phyloP scores from a whole-genome alignment of 768 basidiomycete genomes.

The Russula foetens region DNA sequence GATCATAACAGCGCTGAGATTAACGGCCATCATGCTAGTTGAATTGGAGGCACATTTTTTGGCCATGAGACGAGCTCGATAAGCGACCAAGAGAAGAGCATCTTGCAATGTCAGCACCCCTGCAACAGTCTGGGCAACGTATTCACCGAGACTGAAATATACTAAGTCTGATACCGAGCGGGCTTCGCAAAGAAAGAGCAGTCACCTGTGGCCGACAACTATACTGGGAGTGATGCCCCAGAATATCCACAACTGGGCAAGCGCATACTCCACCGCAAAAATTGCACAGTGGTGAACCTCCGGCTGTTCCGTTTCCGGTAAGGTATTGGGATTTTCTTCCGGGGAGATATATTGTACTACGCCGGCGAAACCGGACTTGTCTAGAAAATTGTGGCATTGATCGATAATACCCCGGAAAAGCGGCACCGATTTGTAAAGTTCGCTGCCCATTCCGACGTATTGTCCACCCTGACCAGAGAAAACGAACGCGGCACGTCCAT shows the following conservation, averaged over 20 bases:
- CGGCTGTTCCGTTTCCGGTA: slow-evolving; percentile 30
- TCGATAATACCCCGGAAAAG: slow-evolving; percentile 47
- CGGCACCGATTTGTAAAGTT: slow-evolving; percentile 42
- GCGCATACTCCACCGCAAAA: slow-evolving; percentile 54
- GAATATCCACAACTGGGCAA: slow-evolving; percentile 55
- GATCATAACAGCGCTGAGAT: slow-evolving; percentile 30
- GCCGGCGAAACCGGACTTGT: slow-evolving; percentile 41
- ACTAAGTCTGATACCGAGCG: slow-evolving; percentile 1
- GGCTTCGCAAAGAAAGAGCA: not conserved
- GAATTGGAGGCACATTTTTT: slow-evolving; percentile 35
- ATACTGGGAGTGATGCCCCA: slow-evolving; percentile 59
- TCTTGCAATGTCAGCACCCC: slow-evolving; percentile 48
- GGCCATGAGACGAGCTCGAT: slow-evolving; percentile 49
- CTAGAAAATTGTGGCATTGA: slow-evolving; percentile 47
- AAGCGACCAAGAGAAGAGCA: slow-evolving; percentile 50
- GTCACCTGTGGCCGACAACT: slow-evolving; percentile 67
- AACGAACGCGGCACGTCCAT: slow-evolving; percentile 46
- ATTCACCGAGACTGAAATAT: slow-evolving; percentile 58
- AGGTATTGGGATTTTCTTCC: slow-evolving; percentile 21
- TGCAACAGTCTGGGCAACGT: slow-evolving; percentile 59
- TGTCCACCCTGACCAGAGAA: slow-evolving; percentile 72
- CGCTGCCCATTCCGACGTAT: slow-evolving; percentile 53
- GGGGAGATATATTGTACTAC: slow-evolving; percentile 33
- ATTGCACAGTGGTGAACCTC: slow-evolving; percentile 46
- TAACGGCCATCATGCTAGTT: slow-evolving; percentile 59